phyloP scores from a whole-genome alignment of 371 early-diverging fungal species.

The Mucor ambiguus region DNA sequence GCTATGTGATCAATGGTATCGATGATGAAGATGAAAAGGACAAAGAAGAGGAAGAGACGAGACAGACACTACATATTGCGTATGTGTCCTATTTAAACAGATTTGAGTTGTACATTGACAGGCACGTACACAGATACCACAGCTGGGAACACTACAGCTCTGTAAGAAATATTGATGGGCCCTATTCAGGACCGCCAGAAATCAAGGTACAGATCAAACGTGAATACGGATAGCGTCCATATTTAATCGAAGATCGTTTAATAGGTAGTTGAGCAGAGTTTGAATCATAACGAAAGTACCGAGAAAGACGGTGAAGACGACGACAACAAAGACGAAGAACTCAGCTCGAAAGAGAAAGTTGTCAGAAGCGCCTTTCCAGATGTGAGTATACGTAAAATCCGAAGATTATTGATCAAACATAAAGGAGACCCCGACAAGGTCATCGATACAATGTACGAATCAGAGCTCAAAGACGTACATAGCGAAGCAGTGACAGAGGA shows the following conservation, averaged over 20 bases:
- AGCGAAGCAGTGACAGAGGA: background rate
- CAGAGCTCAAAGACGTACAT: background rate
- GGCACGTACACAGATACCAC: conserved; percentile 57
- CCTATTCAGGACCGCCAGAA: conserved; percentile 63
- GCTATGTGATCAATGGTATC: conserved; percentile 68
- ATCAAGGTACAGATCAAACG: conserved; percentile 34
- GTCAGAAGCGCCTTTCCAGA: conserved; percentile 53
- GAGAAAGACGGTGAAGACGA: conserved; percentile 12
- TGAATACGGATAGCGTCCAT: too few species aligned
- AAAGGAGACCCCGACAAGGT: conserved; percentile 56
- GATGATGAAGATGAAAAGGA: conserved; percentile 31
- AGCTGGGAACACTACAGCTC: conserved; percentile 89
- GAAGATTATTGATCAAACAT: conserved; percentile 52
- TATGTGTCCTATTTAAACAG: conserved; percentile 26
- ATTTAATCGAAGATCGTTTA: background rate
- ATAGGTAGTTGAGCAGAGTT: background rate
- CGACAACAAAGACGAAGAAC: conserved; percentile 25
- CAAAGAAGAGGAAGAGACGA: conserved; percentile 37
- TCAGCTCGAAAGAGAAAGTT: conserved; percentile 50
- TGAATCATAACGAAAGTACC: background rate
- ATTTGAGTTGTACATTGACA: background rate
- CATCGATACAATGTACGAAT: conserved; percentile 56
- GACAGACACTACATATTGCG: conserved; percentile 72
- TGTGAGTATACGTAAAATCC: conserved; percentile 46
- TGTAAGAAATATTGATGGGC: conserved; percentile 68